Base-by-base conservation (phyloP, 2,329 filamentous ascomycete species). In the Xylariales sp. region DNA sequence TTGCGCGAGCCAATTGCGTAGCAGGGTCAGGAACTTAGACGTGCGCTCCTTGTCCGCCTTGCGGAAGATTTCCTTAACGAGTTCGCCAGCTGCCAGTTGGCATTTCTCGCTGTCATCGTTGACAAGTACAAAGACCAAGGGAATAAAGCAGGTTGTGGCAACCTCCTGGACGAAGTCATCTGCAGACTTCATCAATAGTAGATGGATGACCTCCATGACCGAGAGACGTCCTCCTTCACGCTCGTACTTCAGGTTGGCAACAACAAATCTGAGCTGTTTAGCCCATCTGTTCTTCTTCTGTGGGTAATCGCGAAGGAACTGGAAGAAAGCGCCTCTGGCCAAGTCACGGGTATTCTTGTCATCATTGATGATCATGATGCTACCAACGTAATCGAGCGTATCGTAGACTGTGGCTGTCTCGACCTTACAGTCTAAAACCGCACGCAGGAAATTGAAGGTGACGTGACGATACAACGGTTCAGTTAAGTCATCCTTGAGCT, bases 291-390 rank as follows among this genome's bases (percentile, higher is more conserved):
- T 86, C 63, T 89, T 90, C 55, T 86, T 88, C 60, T 97, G 93
- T 0, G 93, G 91, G 57, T 96, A 98, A 40, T 96, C 89, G 50
- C 90, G 80, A 42, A 98, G 70, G 66, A 98, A 98, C 51, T 96
- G 88, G 62, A 95, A 85, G 63, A 94, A 98, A 11, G 88, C 85
- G 15, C 88, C 88, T 43, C 93, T 78, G 11, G 91, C 90, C 27
- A 95, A 72, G 59, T 96, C 88, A 39, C 93, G 80, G 3, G 91
- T 91, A 49, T 86, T 82, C 52, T 86, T 85, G 52, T 94, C 90
- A 48, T 95, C 88, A 58, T 97, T 97, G 32, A 86, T 95, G 43
- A 98, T 86, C 90, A 97, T 97, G 60, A 96, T 85, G 3, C 79
- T 83, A 34, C 88, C 88, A 21, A 95, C 84, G 54, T 89, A 83